Evolutionary conservation across 2,329 filamentous ascomycete genomes (phyloP), one percentile per base, ranked within the genome.

Genomic region (Grosmannia clavigera): DNA sequence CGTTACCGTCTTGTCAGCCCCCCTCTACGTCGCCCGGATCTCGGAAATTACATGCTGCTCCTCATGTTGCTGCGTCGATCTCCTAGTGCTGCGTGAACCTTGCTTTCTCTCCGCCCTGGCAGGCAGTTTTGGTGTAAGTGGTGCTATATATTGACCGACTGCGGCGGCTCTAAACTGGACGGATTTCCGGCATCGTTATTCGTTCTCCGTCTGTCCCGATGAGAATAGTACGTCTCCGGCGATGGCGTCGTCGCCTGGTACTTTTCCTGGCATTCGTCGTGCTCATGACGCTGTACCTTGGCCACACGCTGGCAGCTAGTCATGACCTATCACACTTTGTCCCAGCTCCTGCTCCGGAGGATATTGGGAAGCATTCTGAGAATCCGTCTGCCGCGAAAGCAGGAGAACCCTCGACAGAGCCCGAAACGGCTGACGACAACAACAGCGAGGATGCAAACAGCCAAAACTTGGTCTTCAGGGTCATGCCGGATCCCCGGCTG

Each of bases 191-290:
- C 35, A 3, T 38, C 35, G 35, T 9, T 40, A 12, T 40, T 14
- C 38, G 3, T 14, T 14, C 38, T 14, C 14, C 14, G 35, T 11
- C 38, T 16, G 38, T 40, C 38, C 14, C 38, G 38, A 29, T 55
- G 27, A 6, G 60, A 40, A 10, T 61, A n/a, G 48, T 55, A 35
- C 64, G 64, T 25, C 51, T 58, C 31, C 64, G 62, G 40, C 40
- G 43, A 29, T 7, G 31, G 16, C 62, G 64, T 25, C 64, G 61
- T 12, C 62, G 62, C 22, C 16, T 64, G 25, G 4, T 62, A 0
- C 1, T 64, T 14, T 1, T 60, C 16, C 35, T 64, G 2, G 51
- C 38, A 4, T 29, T 59, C 19, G 35, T 56, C 3, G 12, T 56
- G 2, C 31, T 61, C 3, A 5, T 61, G 12, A 35, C 50, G 22